Evolutionary conservation across 2,329 filamentous ascomycete genomes (phyloP).

Genomic region (Penicillium sp.): DNA sequence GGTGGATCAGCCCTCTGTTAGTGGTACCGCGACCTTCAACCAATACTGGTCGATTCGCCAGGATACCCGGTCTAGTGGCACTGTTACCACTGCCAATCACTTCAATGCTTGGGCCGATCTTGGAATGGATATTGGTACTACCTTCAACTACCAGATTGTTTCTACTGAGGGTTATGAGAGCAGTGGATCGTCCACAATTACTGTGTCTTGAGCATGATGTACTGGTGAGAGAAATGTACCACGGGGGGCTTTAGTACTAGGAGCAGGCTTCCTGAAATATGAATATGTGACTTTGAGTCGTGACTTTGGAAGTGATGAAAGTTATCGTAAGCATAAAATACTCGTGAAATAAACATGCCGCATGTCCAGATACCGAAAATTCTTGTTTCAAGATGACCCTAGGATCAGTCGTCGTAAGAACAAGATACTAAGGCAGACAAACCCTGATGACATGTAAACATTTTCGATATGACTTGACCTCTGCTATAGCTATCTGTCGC

Average conservation of each 20-base stretch:
- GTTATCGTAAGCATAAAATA: too few species aligned
- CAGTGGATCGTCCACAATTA: constrained; percentile 40
- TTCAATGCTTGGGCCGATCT: constrained; percentile 37
- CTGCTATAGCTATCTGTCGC: not conserved
- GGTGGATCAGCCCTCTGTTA: constrained; percentile 42
- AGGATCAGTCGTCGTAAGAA: too few species aligned
- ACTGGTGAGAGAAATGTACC: not conserved
- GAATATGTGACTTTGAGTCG: not conserved
- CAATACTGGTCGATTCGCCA: constrained; percentile 47
- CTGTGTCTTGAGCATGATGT: constrained; percentile 26
- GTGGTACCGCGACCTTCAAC: constrained; percentile 42
- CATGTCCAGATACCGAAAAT: too few species aligned
- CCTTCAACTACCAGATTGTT: constrained; percentile 44
- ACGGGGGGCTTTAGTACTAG: not conserved
- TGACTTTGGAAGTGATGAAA: too few species aligned
- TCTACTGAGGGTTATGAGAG: constrained; percentile 47
- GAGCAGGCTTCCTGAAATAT: not conserved
- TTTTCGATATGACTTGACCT: rapidly evolving
- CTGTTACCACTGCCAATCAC: constrained; percentile 39
- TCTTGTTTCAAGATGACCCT: too few species aligned
- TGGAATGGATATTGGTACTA: constrained; percentile 33
- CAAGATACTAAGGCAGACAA: too few species aligned
- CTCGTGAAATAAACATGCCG: too few species aligned
- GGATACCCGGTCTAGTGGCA: constrained; percentile 35
- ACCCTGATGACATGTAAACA: too few species aligned